Evolutionary conservation across 768 basidiomycete genomes (phyloP).

Genomic region (Lentinula lateritia): DNA sequence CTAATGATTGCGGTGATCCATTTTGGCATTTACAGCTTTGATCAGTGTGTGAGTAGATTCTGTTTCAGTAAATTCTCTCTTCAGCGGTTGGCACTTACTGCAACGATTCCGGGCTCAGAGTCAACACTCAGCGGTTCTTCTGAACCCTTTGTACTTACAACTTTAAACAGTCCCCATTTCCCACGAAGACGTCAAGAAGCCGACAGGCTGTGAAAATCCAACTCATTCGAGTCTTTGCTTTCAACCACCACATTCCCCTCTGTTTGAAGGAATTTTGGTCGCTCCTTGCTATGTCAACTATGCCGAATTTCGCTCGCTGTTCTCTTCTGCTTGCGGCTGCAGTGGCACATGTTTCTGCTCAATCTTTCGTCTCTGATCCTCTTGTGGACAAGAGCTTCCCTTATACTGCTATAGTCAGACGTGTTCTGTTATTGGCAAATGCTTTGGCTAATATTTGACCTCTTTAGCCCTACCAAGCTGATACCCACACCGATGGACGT

Average conservation of each 20-base stretch:
- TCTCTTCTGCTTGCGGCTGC: not conserved
- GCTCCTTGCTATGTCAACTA: not conserved
- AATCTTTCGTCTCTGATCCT: conserved; percentile 8
- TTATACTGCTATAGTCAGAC: conserved; percentile 8
- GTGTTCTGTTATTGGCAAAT: not conserved
- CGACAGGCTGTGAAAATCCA: not conserved
- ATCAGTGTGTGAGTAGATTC: not conserved
- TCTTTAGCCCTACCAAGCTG: conserved; percentile 43
- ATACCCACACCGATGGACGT: conserved; percentile 22
- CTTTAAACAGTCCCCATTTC: not conserved
- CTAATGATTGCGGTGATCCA: not conserved
- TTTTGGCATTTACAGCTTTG: not conserved
- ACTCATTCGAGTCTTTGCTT: not conserved
- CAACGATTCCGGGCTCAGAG: too few relatives aligned
- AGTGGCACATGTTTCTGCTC: conserved; percentile 4
- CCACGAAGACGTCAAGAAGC: not conserved
- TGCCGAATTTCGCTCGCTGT: conserved; percentile 4
- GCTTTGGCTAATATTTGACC: not conserved
- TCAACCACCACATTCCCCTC: conserved; percentile 1
- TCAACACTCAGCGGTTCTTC: too few relatives aligned
- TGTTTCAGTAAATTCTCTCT: not conserved
- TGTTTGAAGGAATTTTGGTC: not conserved
- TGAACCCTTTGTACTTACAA: too few relatives aligned
- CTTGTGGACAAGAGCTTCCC: conserved; percentile 7
- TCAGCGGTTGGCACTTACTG: too few relatives aligned